phyloP scores from a whole-genome alignment of 1,284 basidiomycete genomes.

The Stygiomarasmius scandens region DNA sequence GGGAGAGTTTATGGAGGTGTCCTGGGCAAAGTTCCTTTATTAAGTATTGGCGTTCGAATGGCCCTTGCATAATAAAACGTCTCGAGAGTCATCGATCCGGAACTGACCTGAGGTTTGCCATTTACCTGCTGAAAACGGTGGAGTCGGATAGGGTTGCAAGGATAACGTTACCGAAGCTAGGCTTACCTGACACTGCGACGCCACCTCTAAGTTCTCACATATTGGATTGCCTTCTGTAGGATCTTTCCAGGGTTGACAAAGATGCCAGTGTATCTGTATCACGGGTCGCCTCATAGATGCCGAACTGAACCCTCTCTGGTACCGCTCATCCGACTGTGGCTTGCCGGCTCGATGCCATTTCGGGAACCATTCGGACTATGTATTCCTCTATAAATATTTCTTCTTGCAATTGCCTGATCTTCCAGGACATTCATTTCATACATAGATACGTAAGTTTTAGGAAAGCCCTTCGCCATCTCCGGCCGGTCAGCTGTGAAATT shows the following conservation, averaged over 20 bases:
- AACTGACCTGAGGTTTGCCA: conserved; percentile 30
- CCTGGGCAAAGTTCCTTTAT: conserved; percentile 39
- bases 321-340: neutral
- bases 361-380: too few relatives aligned
- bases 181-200: conserved; percentile 30
- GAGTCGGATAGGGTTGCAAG: conserved; percentile 40
- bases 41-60: conserved; percentile 35
- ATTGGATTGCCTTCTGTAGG: conserved; percentile 6
- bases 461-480: too few relatives aligned
- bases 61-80: conserved; percentile 37
- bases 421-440: too few relatives aligned
- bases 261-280: conserved; percentile 2
- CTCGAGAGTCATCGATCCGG: conserved; percentile 29
- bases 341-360: too few relatives aligned
- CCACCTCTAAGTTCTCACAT: conserved; percentile 10
- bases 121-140: conserved; percentile 24
- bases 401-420: too few relatives aligned
- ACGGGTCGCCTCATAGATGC: conserved; percentile 8
- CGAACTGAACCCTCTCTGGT: conserved; percentile 3
- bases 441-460: too few relatives aligned
- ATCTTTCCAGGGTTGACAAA: conserved; percentile 7
- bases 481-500: too few relatives aligned
- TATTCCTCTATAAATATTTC: too few relatives aligned
- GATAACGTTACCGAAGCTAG: conserved; percentile 42
- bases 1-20: conserved; percentile 41